Percentiles rank a stretch among this genome's conserved stretches.
Evolutionary conservation across 179 eudicot genomes (phyloP).

Genomic region (Vitellaria paradoxa): DNA sequence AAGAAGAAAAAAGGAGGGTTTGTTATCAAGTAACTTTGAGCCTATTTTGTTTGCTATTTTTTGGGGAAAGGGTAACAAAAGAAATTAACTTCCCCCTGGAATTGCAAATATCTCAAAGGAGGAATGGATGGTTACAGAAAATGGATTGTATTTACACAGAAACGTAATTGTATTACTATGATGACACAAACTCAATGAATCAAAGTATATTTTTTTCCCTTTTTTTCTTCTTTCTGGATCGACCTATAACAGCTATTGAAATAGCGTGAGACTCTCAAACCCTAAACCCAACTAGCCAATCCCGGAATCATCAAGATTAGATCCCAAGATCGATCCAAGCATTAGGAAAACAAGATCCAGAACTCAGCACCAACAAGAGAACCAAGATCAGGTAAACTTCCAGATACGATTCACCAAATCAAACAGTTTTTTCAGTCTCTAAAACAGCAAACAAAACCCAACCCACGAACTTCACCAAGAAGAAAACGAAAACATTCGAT

Average conservation of each 20-base stretch:
- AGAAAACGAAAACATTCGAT: not conserved
- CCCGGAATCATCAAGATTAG: conserved; percentile 33
- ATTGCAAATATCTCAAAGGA: conserved; percentile 17
- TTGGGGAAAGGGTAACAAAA: not conserved
- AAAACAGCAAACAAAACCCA: not conserved
- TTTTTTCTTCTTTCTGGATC: not conserved
- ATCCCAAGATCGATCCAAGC: conserved; percentile 20
- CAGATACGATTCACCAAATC: conserved; percentile 13
- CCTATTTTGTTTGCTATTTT: not conserved
- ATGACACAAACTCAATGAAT: conserved; percentile 6
- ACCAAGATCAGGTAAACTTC: conserved; percentile 15
- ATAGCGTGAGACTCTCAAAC: conserved; percentile 11
- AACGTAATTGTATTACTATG: conserved; percentile 1
- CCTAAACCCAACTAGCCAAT: conserved; percentile 27
- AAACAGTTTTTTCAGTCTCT: not conserved
- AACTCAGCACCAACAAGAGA: conserved; percentile 9
- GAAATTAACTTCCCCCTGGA: conserved; percentile 25
- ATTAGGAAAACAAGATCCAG: conserved; percentile 26
- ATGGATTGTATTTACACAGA: conserved; percentile 12
- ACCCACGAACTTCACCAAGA: not conserved
- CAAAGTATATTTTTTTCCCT: not conserved
- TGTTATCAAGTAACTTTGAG: not conserved
- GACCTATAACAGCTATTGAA: conserved; percentile 4
- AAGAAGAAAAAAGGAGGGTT: conserved; percentile 53
- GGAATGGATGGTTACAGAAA: conserved; percentile 16